phyloP scores from a whole-genome alignment of 2,329 filamentous ascomycete species.

The Bipolaris oryzae region DNA sequence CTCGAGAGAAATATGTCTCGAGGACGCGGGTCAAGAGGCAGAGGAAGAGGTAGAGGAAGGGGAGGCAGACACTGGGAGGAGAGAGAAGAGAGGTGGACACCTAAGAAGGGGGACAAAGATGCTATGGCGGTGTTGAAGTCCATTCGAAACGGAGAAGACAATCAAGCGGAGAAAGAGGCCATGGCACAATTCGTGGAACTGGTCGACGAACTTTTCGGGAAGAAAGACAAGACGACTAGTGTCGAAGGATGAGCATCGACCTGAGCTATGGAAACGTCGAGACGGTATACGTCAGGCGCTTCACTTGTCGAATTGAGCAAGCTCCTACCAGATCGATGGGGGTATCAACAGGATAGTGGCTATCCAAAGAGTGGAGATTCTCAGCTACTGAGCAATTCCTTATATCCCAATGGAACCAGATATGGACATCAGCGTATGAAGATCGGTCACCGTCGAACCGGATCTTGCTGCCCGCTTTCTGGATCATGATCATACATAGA shows the following conservation, averaged over 20 bases:
- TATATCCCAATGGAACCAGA: not conserved
- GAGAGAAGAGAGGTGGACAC: constrained; percentile 31
- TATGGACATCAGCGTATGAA: not conserved
- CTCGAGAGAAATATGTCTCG: constrained; percentile 23
- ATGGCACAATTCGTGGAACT: constrained; percentile 50
- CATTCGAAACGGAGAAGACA: constrained; percentile 34
- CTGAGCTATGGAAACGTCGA: not conserved
- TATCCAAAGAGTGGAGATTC: not conserved
- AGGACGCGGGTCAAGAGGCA: constrained; percentile 21
- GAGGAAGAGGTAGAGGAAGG: constrained; percentile 27
- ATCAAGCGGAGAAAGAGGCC: constrained; percentile 45
- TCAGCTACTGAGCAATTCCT: not conserved
- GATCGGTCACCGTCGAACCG: no score
- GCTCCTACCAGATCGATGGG: not conserved
- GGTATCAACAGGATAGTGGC: not conserved
- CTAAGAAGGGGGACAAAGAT: constrained; percentile 40
- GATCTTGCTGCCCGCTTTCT: not conserved
- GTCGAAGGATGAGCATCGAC: not conserved
- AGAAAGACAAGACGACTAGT: constrained; percentile 2
- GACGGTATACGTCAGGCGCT: no score
- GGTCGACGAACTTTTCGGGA: constrained; percentile 33
- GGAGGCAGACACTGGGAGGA: constrained; percentile 21
- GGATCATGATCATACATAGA: not conserved
- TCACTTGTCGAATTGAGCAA: not conserved
- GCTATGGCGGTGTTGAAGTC: constrained; percentile 37